Base-by-base conservation (phyloP, 2,329 filamentous ascomycete species). In the Trichoderma harzianum region DNA sequence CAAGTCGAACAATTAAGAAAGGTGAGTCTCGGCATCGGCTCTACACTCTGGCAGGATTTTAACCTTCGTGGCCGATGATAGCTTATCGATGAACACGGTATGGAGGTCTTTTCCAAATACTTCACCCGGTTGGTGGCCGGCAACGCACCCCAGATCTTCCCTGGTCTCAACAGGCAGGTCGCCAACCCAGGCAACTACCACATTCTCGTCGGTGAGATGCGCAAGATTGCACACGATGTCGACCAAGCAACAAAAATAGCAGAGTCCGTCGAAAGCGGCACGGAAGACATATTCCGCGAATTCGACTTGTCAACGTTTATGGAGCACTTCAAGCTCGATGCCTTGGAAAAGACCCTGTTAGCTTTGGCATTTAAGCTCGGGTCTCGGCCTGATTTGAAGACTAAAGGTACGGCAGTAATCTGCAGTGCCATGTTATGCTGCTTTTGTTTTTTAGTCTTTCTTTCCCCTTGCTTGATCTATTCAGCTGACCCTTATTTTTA, bases 41-140 rank as follows among this genome's bases (percentile, higher is more conserved):
- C 5, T 61, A 30, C 61, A 53, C 28, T 51, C 26, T 21, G 21
- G 55, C 70, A 72, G 55, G 73, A 30, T 55, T 63, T 74, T 79
- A 64, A 81, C 74, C 55, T 2, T 21, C 36, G 18, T 34, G 61
- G 57, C 51, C 28, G 12, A 62, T 53, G 61, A 71, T 75, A 97
- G 93, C 91, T 98, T 81, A 92, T 98, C 85, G 92, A 97, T 89
- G 95, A 95, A 79, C 92, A 97, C 94, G 95, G 95, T 80, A 99
- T 99, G 95, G 97, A 99, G 87, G 94, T 98, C 80, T 98, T 95
- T 82, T 91, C 93, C 73, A 97, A 95, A 86, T 98, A 96, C 83
- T 97, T 99, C 83, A 91, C 94, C 82, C 93, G 95, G 83, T 87
- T 98, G 80, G 90, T 99, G 79, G 92, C 92, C 83, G 91, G 92